Evolutionary conservation across 1,284 basidiomycete species (phyloP).

Genomic region (Fomes fomentarius): DNA sequence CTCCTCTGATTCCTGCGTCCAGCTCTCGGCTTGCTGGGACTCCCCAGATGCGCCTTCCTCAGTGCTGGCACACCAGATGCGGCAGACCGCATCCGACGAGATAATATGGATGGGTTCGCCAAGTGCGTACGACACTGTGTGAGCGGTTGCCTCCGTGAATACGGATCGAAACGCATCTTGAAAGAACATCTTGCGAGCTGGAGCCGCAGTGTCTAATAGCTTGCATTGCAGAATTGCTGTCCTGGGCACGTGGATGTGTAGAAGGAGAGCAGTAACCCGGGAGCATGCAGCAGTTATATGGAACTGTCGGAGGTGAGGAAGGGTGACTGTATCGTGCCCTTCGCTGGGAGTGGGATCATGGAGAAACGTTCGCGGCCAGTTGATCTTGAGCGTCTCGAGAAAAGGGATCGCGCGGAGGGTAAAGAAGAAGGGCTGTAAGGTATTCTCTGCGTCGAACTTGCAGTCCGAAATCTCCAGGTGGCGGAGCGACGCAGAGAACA

Average conservation of each 20-base stretch:
- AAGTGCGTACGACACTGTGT: not conserved
- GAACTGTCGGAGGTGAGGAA: not conserved
- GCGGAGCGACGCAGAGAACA: not conserved
- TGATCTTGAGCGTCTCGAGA: not conserved
- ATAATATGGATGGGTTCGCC: not conserved
- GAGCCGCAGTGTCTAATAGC: not conserved
- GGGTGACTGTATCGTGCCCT: too few species aligned
- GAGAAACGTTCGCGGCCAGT: not conserved
- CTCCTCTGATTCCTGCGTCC: not conserved
- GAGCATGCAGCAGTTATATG: not conserved
- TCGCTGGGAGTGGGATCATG: too few species aligned
- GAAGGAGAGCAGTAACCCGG: not conserved
- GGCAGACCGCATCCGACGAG: not conserved
- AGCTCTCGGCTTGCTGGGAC: not conserved
- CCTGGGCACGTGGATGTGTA: not conserved
- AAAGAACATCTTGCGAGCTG: not conserved
- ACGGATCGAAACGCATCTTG: not conserved
- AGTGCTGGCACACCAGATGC: too few species aligned
- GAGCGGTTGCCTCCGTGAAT: not conserved
- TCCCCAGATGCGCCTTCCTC: too few species aligned
- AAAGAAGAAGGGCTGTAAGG: not conserved
- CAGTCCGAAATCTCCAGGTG: conserved; percentile 1
- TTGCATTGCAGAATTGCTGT: not conserved
- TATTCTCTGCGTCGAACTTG: not conserved
- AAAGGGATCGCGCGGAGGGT: not conserved